Base-by-base conservation (phyloP, 202 grass and related monocot genomes). In the Zoysia matrella region DNA sequence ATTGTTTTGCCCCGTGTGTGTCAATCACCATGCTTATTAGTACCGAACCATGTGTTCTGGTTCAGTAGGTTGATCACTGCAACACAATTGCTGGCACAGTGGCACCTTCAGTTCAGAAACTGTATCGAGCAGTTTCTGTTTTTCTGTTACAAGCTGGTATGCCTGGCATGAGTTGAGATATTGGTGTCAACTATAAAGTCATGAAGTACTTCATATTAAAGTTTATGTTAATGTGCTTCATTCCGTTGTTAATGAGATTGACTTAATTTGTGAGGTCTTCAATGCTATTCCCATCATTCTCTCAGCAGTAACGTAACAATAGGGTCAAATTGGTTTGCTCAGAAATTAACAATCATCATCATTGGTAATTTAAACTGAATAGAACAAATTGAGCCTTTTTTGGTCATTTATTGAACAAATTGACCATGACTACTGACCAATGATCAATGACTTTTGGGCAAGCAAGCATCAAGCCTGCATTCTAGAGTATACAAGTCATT, bases 221-320 rank as follows among this genome's bases (percentile, higher is more conserved):
- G 36, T 72, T 3, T 7, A 16, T 78, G 43, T 8, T 67, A 58
- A 74, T n/a, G 40, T 72, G 43, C 15, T 65, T 77, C 39, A 1
- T 18, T 57, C 39, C 36, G 2, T 60, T 15, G 55, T 56, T 30
- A 5, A 66, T 69, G 44, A 64, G 47, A 69, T 70, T 68, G 42
- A 64, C 39, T 22, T 55, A 67, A 14, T 65, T 49, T 85, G 12
- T 69, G 11, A 56, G 49, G 10, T 49, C 1, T 18, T 40, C 30
- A 36, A 70, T 79, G 63, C 39, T 84, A 60, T 78, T 73, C 11
- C 14, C 51, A 48, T 45, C 81, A 75, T 74, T 61, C 48, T 66
- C 13, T 36, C 30, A 12, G 6, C 69, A 62, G 52, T 53, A 52
- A 1, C 39, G 15, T 46, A 62, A 72, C 11, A 66, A 2, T 22